phyloP scores from a whole-genome alignment of 345 rosid species.

The Pseudoturritis turrita region DNA sequence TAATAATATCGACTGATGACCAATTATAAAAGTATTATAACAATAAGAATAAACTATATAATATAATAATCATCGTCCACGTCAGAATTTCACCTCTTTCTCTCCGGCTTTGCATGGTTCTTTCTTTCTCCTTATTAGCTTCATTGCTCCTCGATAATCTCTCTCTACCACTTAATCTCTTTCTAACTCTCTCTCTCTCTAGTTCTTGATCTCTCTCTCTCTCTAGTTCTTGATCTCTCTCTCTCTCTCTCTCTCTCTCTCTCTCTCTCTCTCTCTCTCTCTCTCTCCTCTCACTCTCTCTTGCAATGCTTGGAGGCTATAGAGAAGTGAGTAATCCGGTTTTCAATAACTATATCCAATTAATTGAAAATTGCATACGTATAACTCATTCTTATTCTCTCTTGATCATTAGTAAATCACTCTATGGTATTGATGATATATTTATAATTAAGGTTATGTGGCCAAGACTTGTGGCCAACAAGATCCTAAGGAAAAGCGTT shows the following conservation, averaged over 20 bases:
- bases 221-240: neutral
- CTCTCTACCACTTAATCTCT: too few species aligned
- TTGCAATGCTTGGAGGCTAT: constrained; percentile 37
- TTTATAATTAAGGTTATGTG: constrained; percentile 51
- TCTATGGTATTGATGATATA: neutral
- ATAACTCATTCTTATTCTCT: neutral
- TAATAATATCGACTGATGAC: neutral
- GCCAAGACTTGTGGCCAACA: constrained; percentile 74
- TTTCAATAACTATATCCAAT: neutral
- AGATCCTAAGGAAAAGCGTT: constrained; percentile 50
- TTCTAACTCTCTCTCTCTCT: neutral
- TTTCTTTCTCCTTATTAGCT: constrained; percentile 36
- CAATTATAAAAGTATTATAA: neutral
- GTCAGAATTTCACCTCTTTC: constrained; percentile 37
- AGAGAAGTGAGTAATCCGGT: constrained; percentile 40
- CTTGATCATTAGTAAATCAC: neutral
- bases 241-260: neutral
- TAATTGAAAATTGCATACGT: neutral
- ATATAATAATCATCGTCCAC: constrained; percentile 31
- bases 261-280: neutral
- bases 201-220: neutral
- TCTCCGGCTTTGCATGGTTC: constrained; percentile 49
- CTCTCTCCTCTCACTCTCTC: neutral
- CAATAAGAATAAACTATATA: neutral
- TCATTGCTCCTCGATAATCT: neutral